Evolutionary conservation across 768 basidiomycete species (phyloP).

Genomic region (Pleurotus ostreatus): DNA sequence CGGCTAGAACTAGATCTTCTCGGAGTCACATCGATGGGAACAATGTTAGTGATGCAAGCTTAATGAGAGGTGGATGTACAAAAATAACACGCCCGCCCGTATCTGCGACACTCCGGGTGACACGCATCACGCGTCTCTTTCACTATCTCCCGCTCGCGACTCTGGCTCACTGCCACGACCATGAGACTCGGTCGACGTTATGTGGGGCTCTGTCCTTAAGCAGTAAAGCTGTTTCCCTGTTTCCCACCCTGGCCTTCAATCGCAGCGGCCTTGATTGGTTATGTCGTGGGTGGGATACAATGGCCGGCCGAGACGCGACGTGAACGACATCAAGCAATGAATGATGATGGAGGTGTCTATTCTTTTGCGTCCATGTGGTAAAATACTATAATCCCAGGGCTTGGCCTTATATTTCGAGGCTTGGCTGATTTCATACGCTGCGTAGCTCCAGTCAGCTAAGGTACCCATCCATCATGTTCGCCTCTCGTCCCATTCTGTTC

Average conservation of each 20-base stretch:
- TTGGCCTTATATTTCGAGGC: constrained; percentile 3
- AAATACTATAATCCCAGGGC: not conserved
- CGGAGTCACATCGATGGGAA: constrained; percentile 2
- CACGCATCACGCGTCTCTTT: constrained; percentile 1
- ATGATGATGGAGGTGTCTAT: not conserved
- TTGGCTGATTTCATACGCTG: not conserved
- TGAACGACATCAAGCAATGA: not conserved
- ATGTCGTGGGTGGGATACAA: not conserved
- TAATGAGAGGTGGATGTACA: not conserved
- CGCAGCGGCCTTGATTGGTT: not conserved
- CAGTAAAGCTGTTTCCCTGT: not conserved
- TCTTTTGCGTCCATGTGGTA: not conserved
- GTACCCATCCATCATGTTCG: constrained; percentile 21
- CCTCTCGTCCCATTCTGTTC: constrained; percentile 20
- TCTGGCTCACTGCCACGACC: constrained; percentile 2
- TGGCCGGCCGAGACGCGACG: not conserved
- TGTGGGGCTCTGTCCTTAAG: not conserved
- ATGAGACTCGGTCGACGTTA: not conserved
- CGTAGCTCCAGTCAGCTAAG: not conserved
- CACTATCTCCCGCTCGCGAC: not conserved
- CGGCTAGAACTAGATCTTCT: too few species aligned
- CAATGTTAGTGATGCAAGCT: not conserved
- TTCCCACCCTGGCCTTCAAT: not conserved
- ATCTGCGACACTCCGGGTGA: constrained; percentile 2
- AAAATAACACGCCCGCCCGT: constrained; percentile 1